Conservation (phyloP, 2,329 filamentous ascomycete species). For the Phyllosticta citriasiana region DNA sequence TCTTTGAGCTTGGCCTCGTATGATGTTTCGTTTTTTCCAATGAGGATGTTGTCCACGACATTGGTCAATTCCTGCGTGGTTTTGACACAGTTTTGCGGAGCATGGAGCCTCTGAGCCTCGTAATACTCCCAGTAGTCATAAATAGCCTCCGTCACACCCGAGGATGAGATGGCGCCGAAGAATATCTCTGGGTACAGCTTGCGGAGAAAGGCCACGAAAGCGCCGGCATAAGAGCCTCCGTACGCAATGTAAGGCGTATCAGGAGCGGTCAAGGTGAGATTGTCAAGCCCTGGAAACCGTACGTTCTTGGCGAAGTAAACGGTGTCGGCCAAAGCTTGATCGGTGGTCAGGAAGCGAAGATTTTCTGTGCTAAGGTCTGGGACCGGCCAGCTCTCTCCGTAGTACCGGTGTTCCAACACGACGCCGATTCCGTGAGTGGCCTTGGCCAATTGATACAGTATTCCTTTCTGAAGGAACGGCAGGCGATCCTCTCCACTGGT, state of each 20-base stretch:
- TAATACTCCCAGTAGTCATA: slow-evolving; percentile 64
- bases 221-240: slow-evolving; percentile 75
- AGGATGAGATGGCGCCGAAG: slow-evolving; percentile 71
- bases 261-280: slow-evolving; percentile 55
- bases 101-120: slow-evolving; percentile 47
- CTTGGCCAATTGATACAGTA: slow-evolving; percentile 59
- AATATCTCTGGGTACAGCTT: slow-evolving; percentile 69
- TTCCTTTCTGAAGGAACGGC: slow-evolving; percentile 65
- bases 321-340: slow-evolving; percentile 71
- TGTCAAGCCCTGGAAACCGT: slow-evolving; percentile 58
- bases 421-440: slow-evolving; percentile 68
- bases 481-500: slow-evolving; percentile 53
- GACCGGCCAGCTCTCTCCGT: slow-evolving; percentile 64
- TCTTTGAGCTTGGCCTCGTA: slow-evolving; percentile 40
- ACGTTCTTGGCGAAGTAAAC: slow-evolving; percentile 71
- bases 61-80: slow-evolving; percentile 52
- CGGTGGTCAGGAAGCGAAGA: slow-evolving; percentile 71
- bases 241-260: slow-evolving; percentile 67
- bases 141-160: slow-evolving; percentile 68
- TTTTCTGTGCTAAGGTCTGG: slow-evolving; percentile 57
- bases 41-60: slow-evolving; percentile 49
- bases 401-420: slow-evolving; percentile 80
- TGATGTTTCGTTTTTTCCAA: slow-evolving; percentile 35
- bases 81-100: slow-evolving; percentile 52
- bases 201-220: slow-evolving; percentile 66